Conservation (phyloP, 225 moss, liverwort and hornwort species). For the Rhytidiadelphus loreus region DNA sequence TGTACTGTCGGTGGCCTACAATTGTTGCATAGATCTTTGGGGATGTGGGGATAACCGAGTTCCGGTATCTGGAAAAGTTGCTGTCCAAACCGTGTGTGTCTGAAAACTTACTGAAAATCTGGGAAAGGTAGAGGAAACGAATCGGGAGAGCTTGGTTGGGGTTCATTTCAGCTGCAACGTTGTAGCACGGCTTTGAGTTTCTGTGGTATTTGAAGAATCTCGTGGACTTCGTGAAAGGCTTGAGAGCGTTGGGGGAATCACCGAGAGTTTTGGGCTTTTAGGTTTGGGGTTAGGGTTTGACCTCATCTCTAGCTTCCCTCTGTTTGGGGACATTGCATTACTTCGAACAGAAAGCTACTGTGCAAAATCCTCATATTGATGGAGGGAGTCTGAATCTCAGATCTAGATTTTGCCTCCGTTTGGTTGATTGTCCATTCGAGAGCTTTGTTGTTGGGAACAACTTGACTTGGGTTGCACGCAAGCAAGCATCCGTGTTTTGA, state of each 20-base stretch:
- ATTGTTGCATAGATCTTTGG: not conserved
- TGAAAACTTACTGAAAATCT: not conserved
- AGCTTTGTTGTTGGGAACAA: not conserved
- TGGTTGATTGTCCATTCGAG: not conserved
- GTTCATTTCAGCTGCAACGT: not conserved
- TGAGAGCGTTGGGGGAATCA: not conserved
- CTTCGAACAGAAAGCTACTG: not conserved
- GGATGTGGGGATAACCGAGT: not conserved
- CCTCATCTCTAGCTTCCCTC: not conserved
- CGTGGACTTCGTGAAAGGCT: not conserved
- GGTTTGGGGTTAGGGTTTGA: slow-evolving; percentile 16
- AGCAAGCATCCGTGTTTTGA: not conserved
- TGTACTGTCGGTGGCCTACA: not conserved
- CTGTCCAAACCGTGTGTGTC: not conserved
- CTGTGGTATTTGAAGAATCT: not conserved
- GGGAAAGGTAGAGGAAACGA: not conserved
- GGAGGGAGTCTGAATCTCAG: not conserved
- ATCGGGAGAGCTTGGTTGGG: not conserved
- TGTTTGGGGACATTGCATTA: not conserved
- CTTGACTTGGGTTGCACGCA: not conserved
- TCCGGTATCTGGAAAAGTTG: not conserved
- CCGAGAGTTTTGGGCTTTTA: not conserved
- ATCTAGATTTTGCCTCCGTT: not conserved
- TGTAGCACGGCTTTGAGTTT: not conserved
- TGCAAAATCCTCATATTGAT: not conserved